Base-by-base conservation (phyloP, 2,329 filamentous ascomycete genomes). In the Bipolaris oryzae region DNA sequence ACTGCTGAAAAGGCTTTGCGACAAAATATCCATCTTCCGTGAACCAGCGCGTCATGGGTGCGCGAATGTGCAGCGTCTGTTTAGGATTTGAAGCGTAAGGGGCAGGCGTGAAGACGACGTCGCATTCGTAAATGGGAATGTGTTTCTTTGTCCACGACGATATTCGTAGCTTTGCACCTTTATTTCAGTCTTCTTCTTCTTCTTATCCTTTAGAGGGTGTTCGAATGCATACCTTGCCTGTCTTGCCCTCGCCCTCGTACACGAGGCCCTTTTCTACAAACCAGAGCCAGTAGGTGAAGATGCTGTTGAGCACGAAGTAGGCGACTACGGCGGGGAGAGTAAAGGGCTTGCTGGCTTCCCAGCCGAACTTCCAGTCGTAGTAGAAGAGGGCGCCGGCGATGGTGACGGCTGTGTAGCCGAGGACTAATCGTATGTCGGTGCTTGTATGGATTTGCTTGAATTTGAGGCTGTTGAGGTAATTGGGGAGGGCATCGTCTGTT, bases 281-380 rank as follows among this genome's bases (percentile, higher is more conserved):
- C 83, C 87, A 90, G 57, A 96, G 86, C 95, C 95, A 99, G 68
- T 87, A 85, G 35, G 91, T 93, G 67, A 98, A 84, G 2, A 84
- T 81, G 28, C 84, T 83, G 74, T 97, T 98, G 48, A 99, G 79
- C 2, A 90, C 50, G 39, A 91, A 87, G 80, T 99, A 99, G 15
- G 88, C 73, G 10, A 83, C 82, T 4, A 98, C 94, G 3, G 95
- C 94, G 37, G 83, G 84, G 3, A 90, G 84, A 0, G 94, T 96
- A 80, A 88, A 94, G 62, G 84, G 79, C 77, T 95, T 96, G 16
- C 93, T 96, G 59, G 79, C 81, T 62, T 96, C 91, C 84, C 95
- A 98, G 67, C 93, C 94, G 45, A 92, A 82, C 73, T 91, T 91
- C 81, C 92, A 96, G 83, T 99, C 95, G 80, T 92, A 93, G 61